Percentiles rank a stretch among this genome's conserved stretches.
Evolutionary conservation across 148 eudicot genomes (phyloP).

Genomic region (Cornus suecica): DNA sequence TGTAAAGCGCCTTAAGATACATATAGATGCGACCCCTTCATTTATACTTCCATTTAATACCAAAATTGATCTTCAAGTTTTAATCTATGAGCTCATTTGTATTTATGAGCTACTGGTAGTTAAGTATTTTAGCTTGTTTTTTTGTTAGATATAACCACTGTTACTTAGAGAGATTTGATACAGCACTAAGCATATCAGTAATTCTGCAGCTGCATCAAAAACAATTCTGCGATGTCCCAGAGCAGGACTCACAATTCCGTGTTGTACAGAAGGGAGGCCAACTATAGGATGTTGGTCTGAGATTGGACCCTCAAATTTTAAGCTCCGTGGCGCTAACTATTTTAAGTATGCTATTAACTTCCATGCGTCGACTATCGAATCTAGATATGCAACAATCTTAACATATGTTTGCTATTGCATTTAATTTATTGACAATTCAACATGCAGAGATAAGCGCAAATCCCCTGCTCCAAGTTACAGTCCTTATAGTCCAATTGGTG

Average conservation of each 20-base stretch:
- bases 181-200: background rate
- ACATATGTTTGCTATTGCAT: background rate
- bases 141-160: background rate
- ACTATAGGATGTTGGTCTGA: conserved; percentile 62
- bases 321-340: conserved; percentile 58
- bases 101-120: background rate
- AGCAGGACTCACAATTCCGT: conserved; percentile 64
- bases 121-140: background rate
- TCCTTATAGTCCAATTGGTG: conserved; percentile 74
- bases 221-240: conserved; percentile 52
- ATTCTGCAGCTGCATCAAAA: conserved; percentile 49
- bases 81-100: background rate
- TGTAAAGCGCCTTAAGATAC: background rate
- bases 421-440: background rate
- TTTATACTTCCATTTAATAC: background rate
- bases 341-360: conserved; percentile 48
- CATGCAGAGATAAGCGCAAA: conserved; percentile 77
- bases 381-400: background rate
- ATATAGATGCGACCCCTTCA: background rate
- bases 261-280: conserved; percentile 49
- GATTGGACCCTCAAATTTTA: conserved; percentile 63
- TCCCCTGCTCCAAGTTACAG: conserved; percentile 46
- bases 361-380: background rate
- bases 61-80: background rate
- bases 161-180: background rate